Conservation (phyloP, 345 rosid genomes). For the Citrus medica region DNA sequence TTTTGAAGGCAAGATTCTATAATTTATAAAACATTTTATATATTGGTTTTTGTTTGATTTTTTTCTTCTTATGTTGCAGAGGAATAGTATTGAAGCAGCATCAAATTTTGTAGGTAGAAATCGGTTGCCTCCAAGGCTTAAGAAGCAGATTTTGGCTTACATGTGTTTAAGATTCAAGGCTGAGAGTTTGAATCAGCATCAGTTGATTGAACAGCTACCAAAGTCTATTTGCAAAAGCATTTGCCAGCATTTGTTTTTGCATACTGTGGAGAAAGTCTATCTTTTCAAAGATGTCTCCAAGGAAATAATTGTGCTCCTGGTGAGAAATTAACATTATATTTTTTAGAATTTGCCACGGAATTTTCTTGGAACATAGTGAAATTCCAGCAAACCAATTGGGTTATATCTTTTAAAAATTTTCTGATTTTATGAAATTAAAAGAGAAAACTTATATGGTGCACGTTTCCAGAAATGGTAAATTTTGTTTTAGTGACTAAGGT, state of each 20-base stretch:
- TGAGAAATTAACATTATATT: conserved; percentile 13
- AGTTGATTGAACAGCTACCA: conserved; percentile 83
- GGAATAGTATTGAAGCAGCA: conserved; percentile 84
- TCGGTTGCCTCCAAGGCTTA: conserved; percentile 65
- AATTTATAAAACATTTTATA: background rate
- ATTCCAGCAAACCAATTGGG: background rate
- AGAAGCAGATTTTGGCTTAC: conserved; percentile 82
- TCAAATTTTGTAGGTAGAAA: conserved; percentile 76
- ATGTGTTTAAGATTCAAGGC: conserved; percentile 93
- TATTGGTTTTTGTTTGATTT: background rate
- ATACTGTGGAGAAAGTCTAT: conserved; percentile 65
- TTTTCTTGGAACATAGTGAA: too few species aligned
- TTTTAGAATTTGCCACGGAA: background rate
- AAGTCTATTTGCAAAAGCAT: conserved; percentile 85
- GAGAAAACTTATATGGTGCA: background rate
- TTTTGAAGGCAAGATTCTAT: background rate
- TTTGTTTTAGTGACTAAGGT: too few species aligned
- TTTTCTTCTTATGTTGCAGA: conserved; percentile 37
- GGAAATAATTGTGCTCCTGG: conserved; percentile 64
- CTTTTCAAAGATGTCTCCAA: conserved; percentile 69
- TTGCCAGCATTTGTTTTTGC: conserved; percentile 78
- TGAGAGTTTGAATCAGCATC: conserved; percentile 84
- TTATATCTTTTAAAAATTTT: too few species aligned
- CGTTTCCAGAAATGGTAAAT: too few species aligned
- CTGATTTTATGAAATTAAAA: too few species aligned